Evolutionary conservation across 495 filamentous ascomycete species (phyloP), one percentile per base, ranked within the genome.

Genomic region (Penicillium daleae): DNA sequence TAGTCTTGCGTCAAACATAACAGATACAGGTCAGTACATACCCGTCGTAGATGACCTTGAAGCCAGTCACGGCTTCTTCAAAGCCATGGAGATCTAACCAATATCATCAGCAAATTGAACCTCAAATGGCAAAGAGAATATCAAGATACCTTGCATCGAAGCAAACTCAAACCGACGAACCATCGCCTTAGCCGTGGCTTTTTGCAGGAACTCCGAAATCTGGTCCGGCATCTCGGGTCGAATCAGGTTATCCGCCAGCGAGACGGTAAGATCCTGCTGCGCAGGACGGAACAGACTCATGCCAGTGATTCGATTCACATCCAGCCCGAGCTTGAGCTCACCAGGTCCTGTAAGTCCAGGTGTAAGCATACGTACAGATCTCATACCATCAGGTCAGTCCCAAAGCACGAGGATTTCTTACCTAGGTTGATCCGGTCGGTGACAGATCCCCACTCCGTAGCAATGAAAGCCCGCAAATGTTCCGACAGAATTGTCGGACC

Each of bases 361-460:
- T 19, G 35, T 56, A 2, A 56, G 54, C 54, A 42, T 22, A 2
- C 7, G 6, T n/a, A 3, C 22, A 31, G 50, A 33, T 31, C 12
- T 52, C 35, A 71, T 52, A 72, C 61, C 32, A 63, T 19, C n/a
- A 1, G n/a, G 24, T 13, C 17, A 35, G 29, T 3, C 2, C n/a
- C n/a, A n/a, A 19, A 55, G 17, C 4, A 26, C 33, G 4, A 2
- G 9, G 29, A 2, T 17, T 63, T 68, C 64, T 35, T 68, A 83
- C 83, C 87, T n/a, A 90, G 77, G 63, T 91, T 90, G 61, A 93
- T 79, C 21, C 90, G 83, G 74, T 93, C 90, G 7, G 89, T 91
- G 9, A 91, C 79, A 46, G 84, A 89, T 10, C 89, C 90, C 66
- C 81, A 83, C 63, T 88, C 85, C 51, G 73, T 88, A 37, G 90